Evolutionary conservation across 192 early-diverging fungal genomes (phyloP).

Genomic region (Gamsiella multidivaricata): DNA sequence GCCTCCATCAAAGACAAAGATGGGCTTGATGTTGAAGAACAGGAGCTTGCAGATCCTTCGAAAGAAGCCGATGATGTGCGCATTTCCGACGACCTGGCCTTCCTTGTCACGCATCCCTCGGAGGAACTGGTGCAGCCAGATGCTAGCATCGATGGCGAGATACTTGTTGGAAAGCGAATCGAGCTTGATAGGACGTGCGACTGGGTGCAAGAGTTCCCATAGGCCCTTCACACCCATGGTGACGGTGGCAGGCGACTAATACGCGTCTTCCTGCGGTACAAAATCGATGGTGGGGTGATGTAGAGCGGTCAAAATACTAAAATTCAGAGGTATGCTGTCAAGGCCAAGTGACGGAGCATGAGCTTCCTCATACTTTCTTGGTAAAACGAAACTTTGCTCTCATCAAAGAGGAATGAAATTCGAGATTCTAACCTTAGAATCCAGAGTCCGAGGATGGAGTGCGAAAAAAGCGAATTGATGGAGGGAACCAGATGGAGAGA

Average conservation of each 20-base stretch:
- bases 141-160: conserved; percentile 94
- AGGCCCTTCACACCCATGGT: conserved; percentile 95
- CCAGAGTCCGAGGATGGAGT: no score
- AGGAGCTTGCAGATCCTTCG: conserved; percentile 94
- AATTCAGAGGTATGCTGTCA: no score
- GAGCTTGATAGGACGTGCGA: conserved; percentile 78
- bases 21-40: conserved; percentile 87
- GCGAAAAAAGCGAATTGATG: no score
- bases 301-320: no score
- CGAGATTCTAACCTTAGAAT: no score
- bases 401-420: no score
- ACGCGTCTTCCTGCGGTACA: no score
- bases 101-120: conserved; percentile 93
- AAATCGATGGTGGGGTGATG: no score
- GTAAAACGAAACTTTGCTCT: no score
- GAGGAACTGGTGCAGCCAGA: conserved; percentile 98
- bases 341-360: no score
- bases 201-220: conserved; percentile 88
- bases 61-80: conserved; percentile 94
- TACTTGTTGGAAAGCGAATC: conserved; percentile 81
- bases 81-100: conserved; percentile 83
- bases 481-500: no score
- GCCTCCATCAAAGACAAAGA: conserved; percentile 98
- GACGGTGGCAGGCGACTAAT: neutral
- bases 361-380: no score